A percentile compares a stretch with the other conserved stretches of the same genome.
phyloP scores from a whole-genome alignment of 108 stramenopile species.

The Pseudonitzschia multiseries region DNA sequence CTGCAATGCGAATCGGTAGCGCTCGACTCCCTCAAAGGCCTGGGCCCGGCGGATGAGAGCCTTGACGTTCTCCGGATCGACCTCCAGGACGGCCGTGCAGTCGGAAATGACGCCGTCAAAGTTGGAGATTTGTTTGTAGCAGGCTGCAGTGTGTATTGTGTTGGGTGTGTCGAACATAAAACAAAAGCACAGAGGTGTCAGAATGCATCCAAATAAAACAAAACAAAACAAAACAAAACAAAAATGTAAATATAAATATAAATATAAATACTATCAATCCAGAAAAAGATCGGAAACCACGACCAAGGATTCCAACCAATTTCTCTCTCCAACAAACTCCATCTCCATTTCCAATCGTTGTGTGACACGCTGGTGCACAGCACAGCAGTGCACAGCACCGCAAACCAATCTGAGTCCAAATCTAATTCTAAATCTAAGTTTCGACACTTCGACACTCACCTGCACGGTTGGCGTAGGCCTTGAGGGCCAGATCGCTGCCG shows the following conservation, averaged over 20 bases:
- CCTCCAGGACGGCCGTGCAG: constrained; percentile 95
- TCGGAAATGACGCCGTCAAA: constrained; percentile 96
- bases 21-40: constrained; percentile 97
- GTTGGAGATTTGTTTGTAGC: constrained; percentile 99
- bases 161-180: not conserved
- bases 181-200: too few species aligned
- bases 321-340: too few species aligned
- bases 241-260: too few species aligned
- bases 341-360: too few species aligned
- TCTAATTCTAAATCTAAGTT: too few species aligned
- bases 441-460: too few species aligned
- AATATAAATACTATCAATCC: too few species aligned
- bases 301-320: too few species aligned
- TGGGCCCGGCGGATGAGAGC: constrained; percentile 97
- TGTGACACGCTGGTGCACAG: too few species aligned
- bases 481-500: constrained; percentile 84
- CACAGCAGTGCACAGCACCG: too few species aligned
- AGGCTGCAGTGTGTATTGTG: constrained; percentile 51
- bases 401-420: too few species aligned
- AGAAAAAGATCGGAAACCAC: too few species aligned
- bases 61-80: constrained; percentile 96
- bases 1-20: constrained; percentile 95
- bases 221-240: not conserved
- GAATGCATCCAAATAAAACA: not conserved
- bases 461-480: constrained; percentile 94